Percentiles rank a stretch among this genome's conserved stretches.
These are phyloP conservation scores for Potentilla sterilis DNA, from an alignment of 306 rosid species.

Conservation along the genomic window DNA sequence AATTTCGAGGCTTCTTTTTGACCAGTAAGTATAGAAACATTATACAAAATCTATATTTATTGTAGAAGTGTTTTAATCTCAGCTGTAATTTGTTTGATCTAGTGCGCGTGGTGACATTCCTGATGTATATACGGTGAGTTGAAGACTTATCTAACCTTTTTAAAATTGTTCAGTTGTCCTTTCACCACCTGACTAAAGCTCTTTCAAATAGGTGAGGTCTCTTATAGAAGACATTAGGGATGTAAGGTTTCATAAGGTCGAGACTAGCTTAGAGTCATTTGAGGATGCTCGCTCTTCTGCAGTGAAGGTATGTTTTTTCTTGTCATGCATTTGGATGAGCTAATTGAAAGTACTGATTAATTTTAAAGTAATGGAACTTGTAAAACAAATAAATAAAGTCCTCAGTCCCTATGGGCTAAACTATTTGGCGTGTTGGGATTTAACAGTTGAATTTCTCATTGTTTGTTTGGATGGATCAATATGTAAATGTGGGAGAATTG, in stretches of 20 bases:
- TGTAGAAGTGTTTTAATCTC: conserved; percentile 8
- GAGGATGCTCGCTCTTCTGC: conserved; percentile 82
- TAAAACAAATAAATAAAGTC: background rate
- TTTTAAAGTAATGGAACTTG: background rate
- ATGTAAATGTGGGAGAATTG: background rate
- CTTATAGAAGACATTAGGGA: conserved; percentile 87
- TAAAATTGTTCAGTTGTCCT: background rate
- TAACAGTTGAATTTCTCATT: background rate
- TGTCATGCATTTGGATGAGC: conserved; percentile 1
- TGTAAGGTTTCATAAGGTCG: conserved; percentile 91
- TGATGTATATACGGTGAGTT: conserved; percentile 79
- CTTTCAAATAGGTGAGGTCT: conserved; percentile 67
- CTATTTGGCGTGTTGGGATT: background rate
- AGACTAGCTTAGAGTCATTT: conserved; percentile 80
- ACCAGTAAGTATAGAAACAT: conserved; percentile 52
- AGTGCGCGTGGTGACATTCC: conserved; percentile 86
- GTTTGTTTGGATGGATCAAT: background rate
- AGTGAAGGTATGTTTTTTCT: conserved; percentile 60
- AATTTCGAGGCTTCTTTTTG: conserved; percentile 75
- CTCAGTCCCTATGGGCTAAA: background rate
- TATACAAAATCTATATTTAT: conserved; percentile 14
- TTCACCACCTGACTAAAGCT: conserved; percentile 26
- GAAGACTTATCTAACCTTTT: conserved; percentile 19
- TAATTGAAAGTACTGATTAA: background rate
- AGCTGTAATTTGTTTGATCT: conserved; percentile 27